Conservation (phyloP, 1,284 basidiomycete species). For the Sporisorium sorghi region DNA sequence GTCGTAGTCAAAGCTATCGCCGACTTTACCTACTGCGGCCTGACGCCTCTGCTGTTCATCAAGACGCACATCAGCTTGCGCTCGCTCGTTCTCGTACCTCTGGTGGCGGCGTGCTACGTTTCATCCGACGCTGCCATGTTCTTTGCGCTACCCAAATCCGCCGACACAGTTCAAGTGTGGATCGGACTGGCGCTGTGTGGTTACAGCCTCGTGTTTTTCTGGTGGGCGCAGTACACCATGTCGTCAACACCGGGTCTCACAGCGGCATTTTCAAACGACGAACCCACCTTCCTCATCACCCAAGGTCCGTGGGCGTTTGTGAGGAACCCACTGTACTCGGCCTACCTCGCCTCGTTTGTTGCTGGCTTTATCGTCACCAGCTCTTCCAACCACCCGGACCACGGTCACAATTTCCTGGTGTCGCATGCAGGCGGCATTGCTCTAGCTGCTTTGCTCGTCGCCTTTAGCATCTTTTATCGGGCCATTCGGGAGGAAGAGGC, state of each 20-base stretch:
- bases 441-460: constrained; percentile 20
- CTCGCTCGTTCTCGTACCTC: constrained; percentile 12
- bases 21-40: constrained; percentile 27
- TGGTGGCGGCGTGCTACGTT: constrained; percentile 12
- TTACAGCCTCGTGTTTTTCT: constrained; percentile 43
- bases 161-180: constrained; percentile 21
- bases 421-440: constrained; percentile 39
- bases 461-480: constrained; percentile 36
- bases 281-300: constrained; percentile 39
- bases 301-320: constrained; percentile 40
- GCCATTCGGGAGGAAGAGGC: constrained; percentile 48
- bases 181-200: constrained; percentile 24
- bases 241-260: constrained; percentile 19
- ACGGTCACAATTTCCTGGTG: constrained; percentile 33
- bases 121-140: constrained; percentile 33
- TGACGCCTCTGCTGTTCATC: constrained; percentile 36
- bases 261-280: constrained; percentile 31
- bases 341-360: constrained; percentile 33
- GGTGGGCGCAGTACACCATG: constrained; percentile 50
- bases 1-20: constrained; percentile 36
- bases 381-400: constrained; percentile 43
- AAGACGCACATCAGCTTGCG: constrained; percentile 28
- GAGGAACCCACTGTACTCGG: constrained; percentile 43
- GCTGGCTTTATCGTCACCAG: constrained; percentile 48
- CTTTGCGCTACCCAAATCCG: constrained; percentile 39